Evolutionary conservation across 139 green algal genomes (phyloP), one percentile per base, ranked within the genome.

Genomic region (Monoraphidium neglectum): DNA sequence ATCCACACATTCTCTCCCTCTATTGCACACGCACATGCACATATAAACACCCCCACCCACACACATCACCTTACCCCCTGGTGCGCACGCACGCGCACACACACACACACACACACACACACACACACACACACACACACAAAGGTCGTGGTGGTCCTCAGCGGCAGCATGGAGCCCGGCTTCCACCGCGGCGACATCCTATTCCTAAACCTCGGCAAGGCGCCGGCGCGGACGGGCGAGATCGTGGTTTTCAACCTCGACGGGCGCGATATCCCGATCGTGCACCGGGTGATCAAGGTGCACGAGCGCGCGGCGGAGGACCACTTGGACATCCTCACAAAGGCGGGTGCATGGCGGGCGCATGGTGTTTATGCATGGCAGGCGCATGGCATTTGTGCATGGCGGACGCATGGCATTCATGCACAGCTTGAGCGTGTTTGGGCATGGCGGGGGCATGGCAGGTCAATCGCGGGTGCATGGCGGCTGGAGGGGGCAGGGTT

Each of bases 81-180:
- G 49, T 57, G 21, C n/a, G n/a, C n/a, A n/a, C n/a, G n/a, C n/a
- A n/a, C n/a, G n/a, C n/a, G n/a, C n/a, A n/a, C n/a, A n/a, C n/a
- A n/a, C n/a, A n/a, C n/a, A n/a, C n/a, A n/a, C n/a, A n/a, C n/a
- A n/a, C n/a, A n/a, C n/a, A 57, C 49, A 57, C 21, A 57, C 21
- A 33, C 62, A 38, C 28, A 51, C 12, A 18, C 13, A 18, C 28
- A 24, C 43, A 51, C 3, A 30, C 28, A 43, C 18, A 33, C 36
- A n/a, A n/a, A 96, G 92, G 91, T 99, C 28, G 96, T 99, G 35
- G 96, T 99, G 16, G 96, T 99, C 16, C 86, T 99, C 15, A 97
- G 88, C 68, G 96, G 96, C 3, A 97, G 90, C 86, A 99, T 99
- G 96, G 96, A 99, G 82, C 96, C 96, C 4, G 96, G 86, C 0